Conservation (phyloP, 495 filamentous ascomycete genomes). For the Choiromyces venosus region DNA sequence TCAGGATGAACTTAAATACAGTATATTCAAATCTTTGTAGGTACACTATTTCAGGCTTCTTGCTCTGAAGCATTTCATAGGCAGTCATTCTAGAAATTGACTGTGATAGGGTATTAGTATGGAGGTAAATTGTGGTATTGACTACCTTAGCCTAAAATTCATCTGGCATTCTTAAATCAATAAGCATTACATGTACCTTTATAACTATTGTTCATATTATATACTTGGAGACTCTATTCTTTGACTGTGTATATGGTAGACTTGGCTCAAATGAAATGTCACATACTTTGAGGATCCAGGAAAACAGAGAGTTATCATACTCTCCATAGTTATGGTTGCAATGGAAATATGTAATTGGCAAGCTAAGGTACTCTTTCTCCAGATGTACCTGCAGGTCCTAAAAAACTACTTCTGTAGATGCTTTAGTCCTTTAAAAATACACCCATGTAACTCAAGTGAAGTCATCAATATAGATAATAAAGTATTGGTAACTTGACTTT, state of each 20-base stretch:
- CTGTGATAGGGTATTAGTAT: background rate
- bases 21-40: conserved; percentile 5
- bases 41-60: background rate
- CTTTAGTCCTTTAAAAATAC: background rate
- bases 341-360: background rate
- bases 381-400: background rate
- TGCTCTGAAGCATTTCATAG: background rate
- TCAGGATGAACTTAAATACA: conserved; percentile 6
- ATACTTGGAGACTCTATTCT: background rate
- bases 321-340: conserved; percentile 4
- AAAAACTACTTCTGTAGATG: background rate
- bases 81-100: background rate
- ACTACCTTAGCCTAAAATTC: conserved; percentile 8
- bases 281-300: background rate
- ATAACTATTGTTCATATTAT: background rate
- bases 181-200: background rate
- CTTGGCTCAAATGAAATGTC: conserved; percentile 2
- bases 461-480: conserved; percentile 6
- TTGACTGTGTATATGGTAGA: conserved; percentile 5
- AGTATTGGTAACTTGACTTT: background rate
- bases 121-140: conserved; percentile 4
- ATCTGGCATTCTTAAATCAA: background rate
- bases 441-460: background rate
- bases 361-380: background rate
- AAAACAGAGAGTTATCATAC: conserved; percentile 3